Conservation (phyloP, 805 yeast genomes). For the Candida suzukii region DNA sequence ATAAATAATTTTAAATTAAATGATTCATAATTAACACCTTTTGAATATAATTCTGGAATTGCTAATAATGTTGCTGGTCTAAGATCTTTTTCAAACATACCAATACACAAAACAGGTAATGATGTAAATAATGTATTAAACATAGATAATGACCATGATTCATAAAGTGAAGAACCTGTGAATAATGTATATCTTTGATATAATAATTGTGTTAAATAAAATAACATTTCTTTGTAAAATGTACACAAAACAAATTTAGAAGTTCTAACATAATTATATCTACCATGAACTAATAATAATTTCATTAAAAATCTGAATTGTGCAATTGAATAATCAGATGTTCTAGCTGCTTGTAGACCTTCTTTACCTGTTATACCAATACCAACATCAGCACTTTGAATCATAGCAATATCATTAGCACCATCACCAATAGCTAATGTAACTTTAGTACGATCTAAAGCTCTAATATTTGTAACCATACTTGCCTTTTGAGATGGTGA, state of each 20-base stretch:
- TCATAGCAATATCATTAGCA: constrained; percentile 99
- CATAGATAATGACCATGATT: constrained; percentile 96
- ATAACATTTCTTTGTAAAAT: constrained; percentile 87
- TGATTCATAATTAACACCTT: constrained; percentile 66
- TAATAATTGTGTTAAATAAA: constrained; percentile 81
- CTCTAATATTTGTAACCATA: constrained; percentile 78
- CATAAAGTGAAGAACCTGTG: constrained; percentile 90
- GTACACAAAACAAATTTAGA: constrained; percentile 89
- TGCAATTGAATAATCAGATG: constrained; percentile 92
- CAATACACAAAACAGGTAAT: constrained; percentile 82
- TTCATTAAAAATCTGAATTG: constrained; percentile 84
- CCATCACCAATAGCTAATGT: constrained; percentile 98
- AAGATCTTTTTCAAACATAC: constrained; percentile 92
- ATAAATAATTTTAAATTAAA: constrained; percentile 68
- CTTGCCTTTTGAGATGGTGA: constrained; percentile 94
- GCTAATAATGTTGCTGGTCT: constrained; percentile 83
- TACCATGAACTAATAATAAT: constrained; percentile 84
- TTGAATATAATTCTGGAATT: constrained; percentile 80
- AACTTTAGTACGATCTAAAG: constrained; percentile 59
- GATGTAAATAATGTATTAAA: constrained; percentile 94
- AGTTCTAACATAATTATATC: constrained; percentile 90
- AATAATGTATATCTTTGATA: constrained; percentile 83
- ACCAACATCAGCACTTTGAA: constrained; percentile 97
- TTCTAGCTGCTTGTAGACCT: constrained; percentile 93
- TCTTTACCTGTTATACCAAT: constrained; percentile 96